phyloP scores from a whole-genome alignment of 495 filamentous ascomycete genomes.

The Penicillium paradoxum region DNA sequence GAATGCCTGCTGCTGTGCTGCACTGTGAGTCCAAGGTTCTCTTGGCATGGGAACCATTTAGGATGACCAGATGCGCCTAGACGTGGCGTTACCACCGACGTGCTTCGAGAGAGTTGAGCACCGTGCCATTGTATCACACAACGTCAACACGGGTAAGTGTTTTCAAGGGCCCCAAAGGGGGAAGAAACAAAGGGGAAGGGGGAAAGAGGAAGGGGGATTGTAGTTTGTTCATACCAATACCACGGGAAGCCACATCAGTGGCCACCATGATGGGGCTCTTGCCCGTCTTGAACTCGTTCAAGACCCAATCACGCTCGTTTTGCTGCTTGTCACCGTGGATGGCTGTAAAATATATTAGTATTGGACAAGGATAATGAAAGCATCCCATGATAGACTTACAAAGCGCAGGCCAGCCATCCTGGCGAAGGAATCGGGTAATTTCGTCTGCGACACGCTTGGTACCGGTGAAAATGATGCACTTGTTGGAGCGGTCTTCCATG shows the following conservation, averaged over 20 bases:
- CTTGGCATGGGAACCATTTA: slow-evolving; percentile 65
- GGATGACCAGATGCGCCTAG: slow-evolving; percentile 71
- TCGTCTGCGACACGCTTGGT: slow-evolving; percentile 98
- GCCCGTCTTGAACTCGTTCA: slow-evolving; percentile 99
- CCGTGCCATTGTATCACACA: slow-evolving; percentile 66
- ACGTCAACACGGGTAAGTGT: slow-evolving; percentile 48
- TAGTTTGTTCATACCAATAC: slow-evolving; percentile 94
- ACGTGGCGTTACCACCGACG: slow-evolving; percentile 72
- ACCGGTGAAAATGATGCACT: slow-evolving; percentile 92
- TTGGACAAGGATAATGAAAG: background rate
- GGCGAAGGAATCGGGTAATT: slow-evolving; percentile 95
- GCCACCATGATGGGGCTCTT: slow-evolving; percentile 86
- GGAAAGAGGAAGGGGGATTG: slow-evolving; percentile 46
- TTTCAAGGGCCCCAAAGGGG: slow-evolving; percentile 29
- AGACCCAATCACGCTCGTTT: slow-evolving; percentile 98
- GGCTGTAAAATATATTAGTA: slow-evolving; percentile 56
- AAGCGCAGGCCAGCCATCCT: slow-evolving; percentile 97
- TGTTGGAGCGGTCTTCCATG: slow-evolving; percentile 93
- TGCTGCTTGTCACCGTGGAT: slow-evolving; percentile 99
- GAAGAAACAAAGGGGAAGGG: slow-evolving; percentile 25
- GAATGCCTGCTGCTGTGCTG: slow-evolving; percentile 63
- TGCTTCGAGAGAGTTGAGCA: slow-evolving; percentile 87
- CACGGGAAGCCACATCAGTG: slow-evolving; percentile 93
- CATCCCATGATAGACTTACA: slow-evolving; percentile 59
- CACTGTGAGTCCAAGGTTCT: slow-evolving; percentile 82